Evolutionary conservation across 1,284 basidiomycete genomes (phyloP).

Genomic region (Golubevia pallescens): DNA sequence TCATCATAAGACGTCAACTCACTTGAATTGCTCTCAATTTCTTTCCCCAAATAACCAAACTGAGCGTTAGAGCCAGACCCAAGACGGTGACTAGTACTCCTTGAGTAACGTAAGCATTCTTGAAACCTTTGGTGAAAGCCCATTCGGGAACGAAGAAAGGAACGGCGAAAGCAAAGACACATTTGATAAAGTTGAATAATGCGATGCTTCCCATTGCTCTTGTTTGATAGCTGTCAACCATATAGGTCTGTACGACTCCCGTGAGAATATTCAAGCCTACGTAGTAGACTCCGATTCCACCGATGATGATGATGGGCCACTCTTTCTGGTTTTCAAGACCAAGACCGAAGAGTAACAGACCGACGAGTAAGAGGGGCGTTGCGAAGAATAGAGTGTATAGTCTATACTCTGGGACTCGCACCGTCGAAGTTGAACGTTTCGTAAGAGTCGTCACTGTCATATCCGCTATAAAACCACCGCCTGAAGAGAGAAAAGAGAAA

Average conservation of each 20-base stretch:
- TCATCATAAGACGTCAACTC: too few species aligned
- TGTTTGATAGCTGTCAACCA: constrained; percentile 29
- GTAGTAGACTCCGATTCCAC: constrained; percentile 41
- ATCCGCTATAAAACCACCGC: constrained; percentile 30
- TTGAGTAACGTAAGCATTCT: constrained; percentile 26
- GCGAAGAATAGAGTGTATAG: constrained; percentile 29
- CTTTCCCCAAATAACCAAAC: constrained; percentile 22
- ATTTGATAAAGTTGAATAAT: constrained; percentile 49
- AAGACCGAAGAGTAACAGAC: constrained; percentile 32
- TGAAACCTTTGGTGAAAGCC: constrained; percentile 24
- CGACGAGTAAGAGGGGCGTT: constrained; percentile 15
- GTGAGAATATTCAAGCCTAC: constrained; percentile 23
- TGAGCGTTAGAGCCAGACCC: constrained; percentile 13
- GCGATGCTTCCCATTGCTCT: constrained; percentile 28
- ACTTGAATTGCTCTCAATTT: constrained; percentile 1
- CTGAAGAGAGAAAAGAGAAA: too few species aligned
- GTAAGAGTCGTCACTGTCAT: constrained; percentile 29
- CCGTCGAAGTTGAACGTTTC: constrained; percentile 14
- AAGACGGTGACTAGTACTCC: constrained; percentile 23
- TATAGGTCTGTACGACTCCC: constrained; percentile 39
- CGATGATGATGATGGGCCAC: constrained; percentile 32
- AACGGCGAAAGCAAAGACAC: constrained; percentile 29
- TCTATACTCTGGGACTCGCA: constrained; percentile 35
- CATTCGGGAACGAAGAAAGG: constrained; percentile 43
- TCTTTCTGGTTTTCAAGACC: constrained; percentile 21